Conservation (phyloP, 192 early-diverging fungal genomes). For the Podila verticillata region DNA sequence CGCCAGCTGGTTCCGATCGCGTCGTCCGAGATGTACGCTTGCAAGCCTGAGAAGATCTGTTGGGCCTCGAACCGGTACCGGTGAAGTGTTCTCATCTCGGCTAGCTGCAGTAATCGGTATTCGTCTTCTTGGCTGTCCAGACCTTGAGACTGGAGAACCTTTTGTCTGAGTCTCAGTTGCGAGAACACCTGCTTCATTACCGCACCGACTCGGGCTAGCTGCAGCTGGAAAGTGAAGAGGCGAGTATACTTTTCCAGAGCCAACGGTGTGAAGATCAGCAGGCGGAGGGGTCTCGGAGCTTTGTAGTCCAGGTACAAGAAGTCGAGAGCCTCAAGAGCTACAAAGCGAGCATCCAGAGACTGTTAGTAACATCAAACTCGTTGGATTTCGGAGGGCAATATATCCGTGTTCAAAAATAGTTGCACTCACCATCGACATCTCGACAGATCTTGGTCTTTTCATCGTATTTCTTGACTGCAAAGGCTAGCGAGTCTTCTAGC, state of each 20-base stretch:
- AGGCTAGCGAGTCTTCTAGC: conserved; percentile 54
- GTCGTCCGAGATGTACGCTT: conserved; percentile 53
- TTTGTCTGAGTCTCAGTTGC: conserved; percentile 35
- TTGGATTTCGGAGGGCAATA: too few relatives aligned
- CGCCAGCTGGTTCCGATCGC: conserved; percentile 57
- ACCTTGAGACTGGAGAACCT: not conserved
- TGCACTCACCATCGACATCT: conserved; percentile 55
- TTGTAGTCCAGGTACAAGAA: conserved; percentile 61
- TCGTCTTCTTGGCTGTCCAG: not conserved
- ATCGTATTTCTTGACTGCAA: conserved; percentile 44
- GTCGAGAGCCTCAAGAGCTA: conserved; percentile 59
- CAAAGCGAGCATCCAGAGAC: too few relatives aligned
- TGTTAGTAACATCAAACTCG: too few relatives aligned
- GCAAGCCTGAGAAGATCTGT: conserved; percentile 59
- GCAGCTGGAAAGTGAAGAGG: conserved; percentile 60
- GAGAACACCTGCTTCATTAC: conserved; percentile 47
- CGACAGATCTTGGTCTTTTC: conserved; percentile 37
- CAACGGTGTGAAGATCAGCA: conserved; percentile 51
- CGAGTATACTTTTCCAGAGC: conserved; percentile 57
- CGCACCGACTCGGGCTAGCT: conserved; percentile 46
- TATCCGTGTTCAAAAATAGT: not conserved
- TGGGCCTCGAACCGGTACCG: conserved; percentile 57
- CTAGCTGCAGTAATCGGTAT: not conserved
- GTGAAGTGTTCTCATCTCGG: conserved; percentile 41
- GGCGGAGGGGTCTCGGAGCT: conserved; percentile 54